Conservation (phyloP, 2,329 filamentous ascomycete species). For the Hypoxylon sp. region DNA sequence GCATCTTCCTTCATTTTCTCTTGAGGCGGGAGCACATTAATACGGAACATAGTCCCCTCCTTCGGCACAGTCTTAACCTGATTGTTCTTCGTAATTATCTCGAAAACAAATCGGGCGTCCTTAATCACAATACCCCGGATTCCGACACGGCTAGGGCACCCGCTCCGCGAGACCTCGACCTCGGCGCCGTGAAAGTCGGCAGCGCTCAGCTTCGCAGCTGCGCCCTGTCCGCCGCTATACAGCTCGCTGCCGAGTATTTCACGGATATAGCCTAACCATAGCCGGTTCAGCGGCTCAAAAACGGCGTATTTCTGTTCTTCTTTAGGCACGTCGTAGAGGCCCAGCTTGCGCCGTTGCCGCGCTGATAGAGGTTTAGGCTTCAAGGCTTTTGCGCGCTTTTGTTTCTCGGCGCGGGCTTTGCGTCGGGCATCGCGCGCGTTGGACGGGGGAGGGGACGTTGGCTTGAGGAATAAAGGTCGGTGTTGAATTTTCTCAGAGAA, state of each 20-base stretch:
- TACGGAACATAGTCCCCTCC: slow-evolving; percentile 86
- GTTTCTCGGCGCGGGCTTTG: slow-evolving; percentile 59
- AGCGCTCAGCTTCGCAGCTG: slow-evolving; percentile 82
- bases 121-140: slow-evolving; percentile 88
- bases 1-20: background rate
- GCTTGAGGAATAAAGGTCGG: slow-evolving; percentile 83
- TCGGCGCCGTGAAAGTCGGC: slow-evolving; percentile 93
- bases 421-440: slow-evolving; percentile 70
- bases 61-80: slow-evolving; percentile 87
- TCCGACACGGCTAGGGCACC: slow-evolving; percentile 86
- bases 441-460: slow-evolving; percentile 76
- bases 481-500: slow-evolving; percentile 87
- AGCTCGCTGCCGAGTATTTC: slow-evolving; percentile 80
- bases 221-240: slow-evolving; percentile 68
- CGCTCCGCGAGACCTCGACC: slow-evolving; percentile 85
- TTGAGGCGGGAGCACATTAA: slow-evolving; percentile 70
- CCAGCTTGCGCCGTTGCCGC: slow-evolving; percentile 79
- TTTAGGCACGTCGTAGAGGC: slow-evolving; percentile 81
- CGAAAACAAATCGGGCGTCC: slow-evolving; percentile 88
- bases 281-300: slow-evolving; percentile 80
- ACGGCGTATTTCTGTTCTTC: slow-evolving; percentile 78
- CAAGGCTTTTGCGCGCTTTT: slow-evolving; percentile 60
- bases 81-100: slow-evolving; percentile 81
- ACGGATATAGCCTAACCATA: slow-evolving; percentile 89
- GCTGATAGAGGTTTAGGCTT: slow-evolving; percentile 81